Base-by-base conservation (phyloP, 371 early-diverging fungal species). In the Mortierella sp. region DNA sequence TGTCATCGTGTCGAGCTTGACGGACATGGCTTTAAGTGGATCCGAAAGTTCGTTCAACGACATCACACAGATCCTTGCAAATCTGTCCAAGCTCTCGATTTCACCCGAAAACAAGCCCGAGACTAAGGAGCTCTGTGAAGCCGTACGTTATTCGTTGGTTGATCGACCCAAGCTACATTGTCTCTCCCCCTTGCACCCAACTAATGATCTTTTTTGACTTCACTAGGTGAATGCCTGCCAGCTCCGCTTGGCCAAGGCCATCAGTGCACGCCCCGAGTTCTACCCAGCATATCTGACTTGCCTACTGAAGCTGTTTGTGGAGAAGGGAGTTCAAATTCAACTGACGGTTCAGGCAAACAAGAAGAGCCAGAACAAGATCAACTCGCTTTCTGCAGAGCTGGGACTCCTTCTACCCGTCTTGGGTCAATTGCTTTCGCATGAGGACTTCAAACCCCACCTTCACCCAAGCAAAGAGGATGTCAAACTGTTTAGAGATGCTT, bases 401-500 rank as follows among this genome's bases (percentile, higher is more conserved):
- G 90, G 92, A 8, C 82, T 85, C 34, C 83, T 88, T 17, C 76
- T 92, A 43, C 91, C 93, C 0, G 84, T 93, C 0, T 61, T 94
- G 4, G 81, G 82, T 37, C 81, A 88, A 10, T 80, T 93, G 16
- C 79, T 91, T 28, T 74, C 81, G 5, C 88, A 89, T 29, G 65
- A 79, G 7, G 86, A 88, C 31, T 91, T 91, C 57, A 79, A 85
- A 22, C 86, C 86, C 5, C 90, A 90, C 53, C 60, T 84, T 25
- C 81, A 80, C 3, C 84, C 89, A 12, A 83, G 83, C 27, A 85
- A 88, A 21, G 95, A 93, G 46, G 80, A 87, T 2, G 85, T 87
- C 0, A 79, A 86, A 22, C 79, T 91, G 14, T 95, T 94, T 82
- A 86, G 97, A 31, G 94, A 94, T 68, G 83, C 91, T 21, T 98